Percentiles rank a stretch among this genome's conserved stretches.
These are phyloP conservation scores for Zoysia matrella DNA, from an alignment of 202 grass and related monocot genomes.

Conservation along the genomic window DNA sequence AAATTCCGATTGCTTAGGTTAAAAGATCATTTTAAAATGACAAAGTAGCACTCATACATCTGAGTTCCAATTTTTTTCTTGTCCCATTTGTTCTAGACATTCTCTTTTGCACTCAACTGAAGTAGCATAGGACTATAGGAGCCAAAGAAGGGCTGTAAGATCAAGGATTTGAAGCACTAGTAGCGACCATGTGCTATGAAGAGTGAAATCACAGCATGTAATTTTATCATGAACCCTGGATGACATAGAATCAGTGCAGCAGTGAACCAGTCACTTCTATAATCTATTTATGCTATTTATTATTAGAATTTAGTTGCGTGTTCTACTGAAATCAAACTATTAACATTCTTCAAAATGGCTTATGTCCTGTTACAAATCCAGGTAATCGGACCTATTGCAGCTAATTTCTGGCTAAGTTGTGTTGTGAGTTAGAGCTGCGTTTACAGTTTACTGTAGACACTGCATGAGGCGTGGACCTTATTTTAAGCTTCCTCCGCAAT, in stretches of 20 bases:
- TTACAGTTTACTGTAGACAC: neutral
- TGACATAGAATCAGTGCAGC: neutral
- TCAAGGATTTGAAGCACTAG: slow-evolving; percentile 2
- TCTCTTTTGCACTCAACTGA: neutral
- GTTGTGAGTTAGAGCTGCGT: neutral
- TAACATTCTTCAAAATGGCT: neutral
- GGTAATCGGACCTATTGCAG: neutral
- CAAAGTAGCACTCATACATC: slow-evolving; percentile 8
- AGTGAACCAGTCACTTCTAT: neutral
- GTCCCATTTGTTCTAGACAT: neutral
- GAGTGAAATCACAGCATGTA: slow-evolving; percentile 30
- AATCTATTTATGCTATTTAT: neutral
- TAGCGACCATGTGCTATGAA: slow-evolving; percentile 16
- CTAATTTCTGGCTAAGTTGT: slow-evolving; percentile 10
- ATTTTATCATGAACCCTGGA: slow-evolving; percentile 14
- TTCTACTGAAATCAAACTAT: neutral
- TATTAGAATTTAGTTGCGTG: neutral
- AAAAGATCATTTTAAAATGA: neutral
- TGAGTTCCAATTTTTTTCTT: neutral
- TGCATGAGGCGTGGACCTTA: neutral
- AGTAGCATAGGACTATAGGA: neutral
- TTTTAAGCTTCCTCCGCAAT: neutral
- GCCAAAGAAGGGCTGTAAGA: too few relatives aligned
- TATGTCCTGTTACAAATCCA: neutral
- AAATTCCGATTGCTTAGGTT: neutral